phyloP scores from a whole-genome alignment of 2,329 filamentous ascomycete species.

The Fusarium chlamydosporum region DNA sequence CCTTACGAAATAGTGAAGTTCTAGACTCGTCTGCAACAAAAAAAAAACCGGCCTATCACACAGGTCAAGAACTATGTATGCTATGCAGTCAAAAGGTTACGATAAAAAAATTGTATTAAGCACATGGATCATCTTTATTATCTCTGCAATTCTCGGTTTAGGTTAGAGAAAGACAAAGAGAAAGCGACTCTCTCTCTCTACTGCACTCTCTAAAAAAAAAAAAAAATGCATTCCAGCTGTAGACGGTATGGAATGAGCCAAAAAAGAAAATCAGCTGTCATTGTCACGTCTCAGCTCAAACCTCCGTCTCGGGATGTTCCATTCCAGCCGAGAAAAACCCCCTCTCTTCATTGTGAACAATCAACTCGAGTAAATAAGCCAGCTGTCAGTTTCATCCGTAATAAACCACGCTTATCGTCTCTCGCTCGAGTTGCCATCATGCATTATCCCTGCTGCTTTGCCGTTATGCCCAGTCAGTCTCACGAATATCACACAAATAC shows the following conservation, averaged over 20 bases:
- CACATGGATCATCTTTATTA: too few relatives aligned
- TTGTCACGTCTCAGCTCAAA: constrained; percentile 9
- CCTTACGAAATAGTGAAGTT: constrained; percentile 6
- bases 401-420: not conserved
- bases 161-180: too few relatives aligned
- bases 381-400: constrained; percentile 22
- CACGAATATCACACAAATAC: constrained; percentile 16
- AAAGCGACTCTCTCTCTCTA: too few relatives aligned
- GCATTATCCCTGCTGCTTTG: constrained; percentile 18
- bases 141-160: too few relatives aligned
- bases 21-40: constrained; percentile 15
- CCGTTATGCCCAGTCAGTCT: constrained; percentile 1
- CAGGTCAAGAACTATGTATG: not conserved
- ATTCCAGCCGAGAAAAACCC: constrained; percentile 28
- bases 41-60: constrained; percentile 10
- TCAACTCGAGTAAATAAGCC: not conserved
- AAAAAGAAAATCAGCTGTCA: not conserved
- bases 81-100: not conserved
- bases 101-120: too few relatives aligned
- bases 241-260: constrained; percentile 21
- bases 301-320: constrained; percentile 8
- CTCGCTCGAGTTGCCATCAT: not conserved
- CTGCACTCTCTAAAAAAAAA: too few relatives aligned
- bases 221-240: constrained; percentile 6
- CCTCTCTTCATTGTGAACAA: not conserved